phyloP scores from a whole-genome alignment of 441 rosid genomes.

The Flueggea neowawraea region DNA sequence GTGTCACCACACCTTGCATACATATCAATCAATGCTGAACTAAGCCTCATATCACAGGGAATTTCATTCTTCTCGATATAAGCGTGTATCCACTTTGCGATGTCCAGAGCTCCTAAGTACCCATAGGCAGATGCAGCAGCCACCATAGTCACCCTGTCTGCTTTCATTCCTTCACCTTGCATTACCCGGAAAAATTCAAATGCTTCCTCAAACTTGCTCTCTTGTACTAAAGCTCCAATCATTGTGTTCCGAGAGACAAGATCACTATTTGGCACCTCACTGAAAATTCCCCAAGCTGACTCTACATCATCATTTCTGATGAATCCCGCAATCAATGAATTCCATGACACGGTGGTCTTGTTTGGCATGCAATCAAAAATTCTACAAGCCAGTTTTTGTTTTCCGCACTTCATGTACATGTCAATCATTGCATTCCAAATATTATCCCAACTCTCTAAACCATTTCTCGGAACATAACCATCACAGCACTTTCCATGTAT shows the following conservation, averaged over 20 bases:
- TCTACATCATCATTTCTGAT: slow-evolving; percentile 44
- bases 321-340: slow-evolving; percentile 55
- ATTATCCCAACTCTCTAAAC: slow-evolving; percentile 52
- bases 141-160: slow-evolving; percentile 69
- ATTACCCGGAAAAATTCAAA: slow-evolving; percentile 47
- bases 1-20: slow-evolving; percentile 58
- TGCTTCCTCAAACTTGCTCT: slow-evolving; percentile 62
- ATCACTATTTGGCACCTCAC: slow-evolving; percentile 51
- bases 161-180: slow-evolving; percentile 40
- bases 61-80: slow-evolving; percentile 45
- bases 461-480: slow-evolving; percentile 58
- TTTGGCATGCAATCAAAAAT: slow-evolving; percentile 45
- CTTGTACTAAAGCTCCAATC: slow-evolving; percentile 66
- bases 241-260: slow-evolving; percentile 78
- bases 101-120: slow-evolving; percentile 62
- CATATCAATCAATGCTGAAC: slow-evolving; percentile 65
- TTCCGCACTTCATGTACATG: slow-evolving; percentile 69
- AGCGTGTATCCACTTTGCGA: slow-evolving; percentile 61
- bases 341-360: slow-evolving; percentile 67
- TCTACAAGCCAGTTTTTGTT: slow-evolving; percentile 42
- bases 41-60: slow-evolving; percentile 37
- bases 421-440: slow-evolving; percentile 53
- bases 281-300: slow-evolving; percentile 60
- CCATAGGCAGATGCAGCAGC: slow-evolving; percentile 66
- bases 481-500: slow-evolving; percentile 51